Percentiles rank a stretch among this genome's conserved stretches.
These are phyloP conservation scores for Clitocybe nebularis DNA, from an alignment of 1,284 basidiomycete genomes.

Conservation along the genomic window DNA sequence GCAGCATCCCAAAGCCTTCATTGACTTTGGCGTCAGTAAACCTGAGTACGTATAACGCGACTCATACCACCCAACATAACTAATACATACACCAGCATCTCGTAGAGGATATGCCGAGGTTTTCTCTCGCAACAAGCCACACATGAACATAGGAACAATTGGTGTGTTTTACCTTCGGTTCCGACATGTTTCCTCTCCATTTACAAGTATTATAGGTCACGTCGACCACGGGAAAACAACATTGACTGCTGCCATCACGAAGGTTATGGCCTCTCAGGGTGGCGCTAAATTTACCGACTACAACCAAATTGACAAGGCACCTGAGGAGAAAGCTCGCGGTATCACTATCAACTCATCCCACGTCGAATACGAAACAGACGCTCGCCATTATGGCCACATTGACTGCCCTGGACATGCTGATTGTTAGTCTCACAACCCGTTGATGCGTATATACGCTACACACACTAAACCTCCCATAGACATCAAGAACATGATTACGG, in stretches of 20 bases:
- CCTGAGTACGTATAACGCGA: conserved; percentile 24
- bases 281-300: conserved; percentile 98
- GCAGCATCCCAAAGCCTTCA: conserved; percentile 23
- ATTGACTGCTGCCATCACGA: conserved; percentile 97
- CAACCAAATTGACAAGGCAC: conserved; percentile 98
- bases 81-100: conserved; percentile 22
- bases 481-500: conserved; percentile 99
- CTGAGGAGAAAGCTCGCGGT: conserved; percentile 99
- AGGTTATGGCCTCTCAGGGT: conserved; percentile 79
- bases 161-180: conserved; percentile 40
- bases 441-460: neutral
- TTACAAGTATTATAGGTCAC: conserved; percentile 51
- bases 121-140: conserved; percentile 85
- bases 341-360: conserved; percentile 97
- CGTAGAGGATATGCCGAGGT: conserved; percentile 75
- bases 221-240: conserved; percentile 98
- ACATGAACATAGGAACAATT: conserved; percentile 97
- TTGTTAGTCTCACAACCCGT: conserved; percentile 55
- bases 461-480: conserved; percentile 39
- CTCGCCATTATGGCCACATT: conserved; percentile 97
- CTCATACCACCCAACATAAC: conserved; percentile 10
- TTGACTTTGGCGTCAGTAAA: conserved; percentile 21
- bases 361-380: conserved; percentile 95
- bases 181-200: conserved; percentile 4
- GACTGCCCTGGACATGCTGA: conserved; percentile 97